phyloP scores from a whole-genome alignment of 345 rosid genomes.

The Boechera retrofracta region DNA sequence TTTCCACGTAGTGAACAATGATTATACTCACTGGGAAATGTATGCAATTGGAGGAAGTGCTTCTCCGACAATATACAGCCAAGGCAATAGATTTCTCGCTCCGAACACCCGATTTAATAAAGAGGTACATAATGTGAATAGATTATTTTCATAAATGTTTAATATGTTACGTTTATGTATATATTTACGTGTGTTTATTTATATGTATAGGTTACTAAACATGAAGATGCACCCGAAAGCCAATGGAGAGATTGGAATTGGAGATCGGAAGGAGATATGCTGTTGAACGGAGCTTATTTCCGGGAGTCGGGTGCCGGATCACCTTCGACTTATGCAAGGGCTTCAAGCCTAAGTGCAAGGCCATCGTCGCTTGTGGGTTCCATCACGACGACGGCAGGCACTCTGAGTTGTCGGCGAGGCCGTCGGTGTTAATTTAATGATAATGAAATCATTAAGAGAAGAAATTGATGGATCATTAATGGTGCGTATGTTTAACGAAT shows the following conservation, averaged over 20 bases:
- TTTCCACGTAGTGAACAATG: slow-evolving; percentile 89
- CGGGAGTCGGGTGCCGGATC: slow-evolving; percentile 60
- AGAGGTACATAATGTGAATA: slow-evolving; percentile 50
- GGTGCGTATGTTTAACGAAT: slow-evolving; percentile 26
- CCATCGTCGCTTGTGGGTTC: slow-evolving; percentile 69
- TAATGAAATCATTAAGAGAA: neutral
- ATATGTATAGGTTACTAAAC: slow-evolving; percentile 68
- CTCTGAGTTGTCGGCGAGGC: slow-evolving; percentile 62
- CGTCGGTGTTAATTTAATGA: slow-evolving; percentile 53
- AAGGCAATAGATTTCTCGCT: slow-evolving; percentile 82
- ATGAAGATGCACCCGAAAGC: slow-evolving; percentile 67
- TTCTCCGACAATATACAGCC: slow-evolving; percentile 74
- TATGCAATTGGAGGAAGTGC: slow-evolving; percentile 93
- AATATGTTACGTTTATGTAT: neutral
- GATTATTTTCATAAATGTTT: neutral
- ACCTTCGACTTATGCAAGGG: slow-evolving; percentile 62
- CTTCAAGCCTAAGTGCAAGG: slow-evolving; percentile 75
- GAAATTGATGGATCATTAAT: slow-evolving; percentile 20
- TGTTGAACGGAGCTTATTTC: slow-evolving; percentile 78
- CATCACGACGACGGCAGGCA: slow-evolving; percentile 66
- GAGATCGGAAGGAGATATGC: slow-evolving; percentile 77
- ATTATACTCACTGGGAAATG: slow-evolving; percentile 86
- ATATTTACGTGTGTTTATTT: neutral
- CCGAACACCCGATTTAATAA: slow-evolving; percentile 59
- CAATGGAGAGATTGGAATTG: slow-evolving; percentile 77